Evolutionary conservation across 306 rosid genomes (phyloP), one percentile per base, ranked within the genome.

Genomic region (Neltuma alba): DNA sequence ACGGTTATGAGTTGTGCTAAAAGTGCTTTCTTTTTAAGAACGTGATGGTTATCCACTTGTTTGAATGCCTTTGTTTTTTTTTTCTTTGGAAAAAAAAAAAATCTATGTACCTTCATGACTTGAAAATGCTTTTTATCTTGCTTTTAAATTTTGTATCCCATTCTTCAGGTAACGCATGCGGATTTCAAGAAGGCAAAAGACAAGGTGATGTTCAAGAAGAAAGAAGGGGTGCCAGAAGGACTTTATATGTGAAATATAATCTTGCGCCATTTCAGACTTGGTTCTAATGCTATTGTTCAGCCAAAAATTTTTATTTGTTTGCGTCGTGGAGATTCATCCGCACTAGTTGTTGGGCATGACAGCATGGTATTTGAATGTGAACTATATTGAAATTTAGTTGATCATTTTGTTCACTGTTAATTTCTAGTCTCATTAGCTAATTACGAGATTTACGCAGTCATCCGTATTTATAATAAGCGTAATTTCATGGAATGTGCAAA

Each of bases 161-260:
- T n/a, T 76, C 47, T 76, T 64, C 89, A 95, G 99, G 99, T 95
- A 34, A 95, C 96, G 0, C 99, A 95, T 84, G 42, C 70, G 0
- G 99, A 95, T 83, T 91, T 95, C 81, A 92, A 95, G 92, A 95
- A 95, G 92, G 98, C 99, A 9, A 95, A 95, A 86, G 99, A 95
- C 74, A 95, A 95, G 86, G 99, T 95, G 58, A 95, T 95, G 99
- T 95, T 92, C 74, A 95, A 92, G 94, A 95, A 95, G 97, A 95
- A 95, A 83, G 99, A 95, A 85, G 99, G 99, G 48, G 98, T 92
- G 72, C 99, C 99, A 12, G 99, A 95, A 86, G 99, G 99, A 21
- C 90, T 95, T 15, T 95, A 95, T 67, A 95, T 95, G 99, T 95
- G 92, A 95, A 68, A 67, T 70, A 71, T 76, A 67, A 36, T 48